These are phyloP conservation scores for Radiomyces spectabilis DNA, from an alignment of 192 early-diverging fungal species.

Conservation along the genomic window DNA sequence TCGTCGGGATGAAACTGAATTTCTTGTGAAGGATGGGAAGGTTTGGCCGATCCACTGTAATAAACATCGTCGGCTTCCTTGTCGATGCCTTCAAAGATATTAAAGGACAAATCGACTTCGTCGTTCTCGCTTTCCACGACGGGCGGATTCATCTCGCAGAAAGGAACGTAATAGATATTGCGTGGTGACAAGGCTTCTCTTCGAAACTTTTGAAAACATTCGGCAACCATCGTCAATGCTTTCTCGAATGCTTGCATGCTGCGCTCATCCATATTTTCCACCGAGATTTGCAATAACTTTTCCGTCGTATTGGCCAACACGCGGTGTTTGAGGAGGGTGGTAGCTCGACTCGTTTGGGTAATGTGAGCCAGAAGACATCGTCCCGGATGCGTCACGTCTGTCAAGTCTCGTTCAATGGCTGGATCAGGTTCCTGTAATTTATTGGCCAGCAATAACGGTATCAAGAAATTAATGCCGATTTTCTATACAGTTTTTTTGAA, in stretches of 20 bases:
- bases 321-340: constrained; percentile 2
- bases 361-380: constrained; percentile 12
- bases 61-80: no score
- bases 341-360: background rate
- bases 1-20: no score
- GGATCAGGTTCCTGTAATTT: background rate
- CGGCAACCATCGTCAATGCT: constrained; percentile 5
- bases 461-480: no score
- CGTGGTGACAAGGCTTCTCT: constrained; percentile 11
- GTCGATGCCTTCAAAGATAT: no score
- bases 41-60: no score
- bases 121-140: background rate
- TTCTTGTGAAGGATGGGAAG: no score
- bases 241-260: constrained; percentile 1
- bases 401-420: no score
- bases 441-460: background rate
- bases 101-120: no score
- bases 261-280: background rate
- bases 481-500: no score
- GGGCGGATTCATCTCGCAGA: background rate
- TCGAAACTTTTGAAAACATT: constrained; percentile 6
- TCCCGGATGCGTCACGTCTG: background rate
- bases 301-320: constrained; percentile 11
- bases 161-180: constrained; percentile 13
- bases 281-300: background rate